phyloP scores from a whole-genome alignment of 176 grass and related monocot species.

The Olyra latifolia region DNA sequence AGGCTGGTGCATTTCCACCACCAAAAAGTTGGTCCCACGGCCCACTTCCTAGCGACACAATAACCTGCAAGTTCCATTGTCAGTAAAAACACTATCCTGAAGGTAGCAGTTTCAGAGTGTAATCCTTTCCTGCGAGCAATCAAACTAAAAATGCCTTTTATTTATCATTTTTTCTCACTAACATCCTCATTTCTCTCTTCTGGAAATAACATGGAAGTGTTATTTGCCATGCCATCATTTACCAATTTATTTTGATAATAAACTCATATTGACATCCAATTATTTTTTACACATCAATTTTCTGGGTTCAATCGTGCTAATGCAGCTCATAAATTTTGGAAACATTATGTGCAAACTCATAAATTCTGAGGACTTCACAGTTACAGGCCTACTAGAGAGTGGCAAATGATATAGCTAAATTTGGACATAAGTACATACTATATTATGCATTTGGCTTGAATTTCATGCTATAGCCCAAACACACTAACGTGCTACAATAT shows the following conservation, averaged over 20 bases:
- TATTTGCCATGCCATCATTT: neutral
- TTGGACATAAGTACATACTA: neutral
- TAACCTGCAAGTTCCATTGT: conserved; percentile 47
- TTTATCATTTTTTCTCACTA: neutral
- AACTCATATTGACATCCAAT: neutral
- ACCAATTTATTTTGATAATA: neutral
- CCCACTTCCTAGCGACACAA: conserved; percentile 79
- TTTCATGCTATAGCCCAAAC: neutral
- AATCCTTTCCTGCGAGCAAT: neutral
- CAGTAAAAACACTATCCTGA: neutral
- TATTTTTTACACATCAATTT: neutral
- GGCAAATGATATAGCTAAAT: neutral
- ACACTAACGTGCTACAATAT: neutral
- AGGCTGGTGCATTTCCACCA: conserved; percentile 77
- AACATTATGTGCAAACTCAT: neutral
- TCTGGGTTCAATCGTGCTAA: neutral
- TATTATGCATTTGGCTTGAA: neutral
- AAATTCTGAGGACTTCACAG: neutral
- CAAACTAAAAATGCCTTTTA: neutral
- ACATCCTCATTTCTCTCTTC: neutral
- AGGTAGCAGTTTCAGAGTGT: neutral
- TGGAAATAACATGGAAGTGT: neutral
- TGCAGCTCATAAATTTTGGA: neutral
- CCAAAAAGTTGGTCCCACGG: conserved; percentile 84
- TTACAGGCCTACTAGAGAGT: neutral